Percentiles rank a stretch among this genome's conserved stretches.
Conservation (phyloP, 768 basidiomycete species). For the Royoungia palumana region DNA sequence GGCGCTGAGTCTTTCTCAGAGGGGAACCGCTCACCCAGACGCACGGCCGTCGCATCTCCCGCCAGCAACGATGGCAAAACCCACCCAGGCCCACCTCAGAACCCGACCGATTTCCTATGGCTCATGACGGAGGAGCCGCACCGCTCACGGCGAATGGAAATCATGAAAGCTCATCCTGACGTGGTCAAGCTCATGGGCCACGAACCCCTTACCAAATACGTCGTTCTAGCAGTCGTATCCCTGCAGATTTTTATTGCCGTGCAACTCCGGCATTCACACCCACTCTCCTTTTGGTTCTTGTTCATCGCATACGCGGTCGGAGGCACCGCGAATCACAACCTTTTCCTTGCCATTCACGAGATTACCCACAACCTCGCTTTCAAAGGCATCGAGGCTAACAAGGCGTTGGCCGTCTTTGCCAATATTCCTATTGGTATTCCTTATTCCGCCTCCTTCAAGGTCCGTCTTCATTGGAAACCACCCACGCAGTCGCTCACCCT, state of each 20-base stretch:
- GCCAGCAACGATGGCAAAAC: conserved; percentile 40
- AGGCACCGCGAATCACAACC: conserved; percentile 95
- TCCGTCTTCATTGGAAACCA: conserved; percentile 23
- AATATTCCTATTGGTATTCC: conserved; percentile 95
- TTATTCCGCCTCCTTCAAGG: conserved; percentile 95
- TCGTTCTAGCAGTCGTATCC: conserved; percentile 78
- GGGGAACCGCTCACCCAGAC: conserved; percentile 48
- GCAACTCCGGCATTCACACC: conserved; percentile 62
- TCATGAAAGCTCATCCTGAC: conserved; percentile 94
- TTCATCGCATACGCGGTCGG: conserved; percentile 81
- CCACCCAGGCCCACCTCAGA: conserved; percentile 56
- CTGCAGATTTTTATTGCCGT: conserved; percentile 69
- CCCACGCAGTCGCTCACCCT: conserved; percentile 2
- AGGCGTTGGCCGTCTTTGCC: conserved; percentile 82
- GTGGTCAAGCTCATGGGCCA: conserved; percentile 97
- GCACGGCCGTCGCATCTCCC: conserved; percentile 45
- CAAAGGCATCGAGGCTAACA: conserved; percentile 76
- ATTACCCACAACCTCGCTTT: conserved; percentile 98
- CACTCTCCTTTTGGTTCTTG: conserved; percentile 71
- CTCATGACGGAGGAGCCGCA: conserved; percentile 98
- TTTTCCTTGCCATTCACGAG: conserved; percentile 97
- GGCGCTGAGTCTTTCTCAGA: conserved; percentile 76
- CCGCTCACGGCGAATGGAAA: conserved; percentile 78
- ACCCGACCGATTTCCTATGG: conserved; percentile 91
- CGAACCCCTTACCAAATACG: conserved; percentile 86